phyloP scores from a whole-genome alignment of 148 eudicot genomes.

The Oxyria digyna region DNA sequence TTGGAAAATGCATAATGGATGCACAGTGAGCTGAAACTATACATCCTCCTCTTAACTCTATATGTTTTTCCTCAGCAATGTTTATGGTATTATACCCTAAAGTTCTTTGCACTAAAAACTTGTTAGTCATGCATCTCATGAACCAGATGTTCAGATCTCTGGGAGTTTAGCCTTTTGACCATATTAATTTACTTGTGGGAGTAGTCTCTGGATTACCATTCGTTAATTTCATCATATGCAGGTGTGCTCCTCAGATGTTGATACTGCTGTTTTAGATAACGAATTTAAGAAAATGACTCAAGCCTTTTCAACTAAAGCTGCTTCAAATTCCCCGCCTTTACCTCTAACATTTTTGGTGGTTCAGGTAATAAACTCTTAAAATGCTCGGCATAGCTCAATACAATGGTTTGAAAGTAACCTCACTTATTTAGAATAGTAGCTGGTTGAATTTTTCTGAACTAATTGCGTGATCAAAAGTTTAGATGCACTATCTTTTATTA shows the following conservation, averaged over 20 bases:
- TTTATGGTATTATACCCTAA: not conserved
- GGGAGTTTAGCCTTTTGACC: not conserved
- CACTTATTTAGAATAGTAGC: not conserved
- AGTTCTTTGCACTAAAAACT: not conserved
- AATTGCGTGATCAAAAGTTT: not conserved
- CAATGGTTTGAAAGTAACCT: not conserved
- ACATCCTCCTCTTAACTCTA: not conserved
- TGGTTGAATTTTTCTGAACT: not conserved
- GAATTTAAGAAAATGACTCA: constrained; percentile 57
- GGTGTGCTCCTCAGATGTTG: constrained; percentile 58
- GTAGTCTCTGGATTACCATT: not conserved
- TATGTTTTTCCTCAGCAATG: not conserved
- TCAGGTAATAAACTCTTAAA: constrained; percentile 38
- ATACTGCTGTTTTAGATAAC: constrained; percentile 31
- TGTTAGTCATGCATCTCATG: not conserved
- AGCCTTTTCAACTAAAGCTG: constrained; percentile 43
- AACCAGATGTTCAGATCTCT: not conserved
- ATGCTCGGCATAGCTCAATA: not conserved
- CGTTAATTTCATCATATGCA: constrained; percentile 16
- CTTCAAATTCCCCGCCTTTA: constrained; percentile 41
- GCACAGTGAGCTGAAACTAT: not conserved
- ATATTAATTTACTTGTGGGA: not conserved
- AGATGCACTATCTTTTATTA: not conserved
- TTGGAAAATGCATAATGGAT: not conserved
- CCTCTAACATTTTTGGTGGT: constrained; percentile 62